Conservation (phyloP, 306 rosid genomes). For the Prunus mira region DNA sequence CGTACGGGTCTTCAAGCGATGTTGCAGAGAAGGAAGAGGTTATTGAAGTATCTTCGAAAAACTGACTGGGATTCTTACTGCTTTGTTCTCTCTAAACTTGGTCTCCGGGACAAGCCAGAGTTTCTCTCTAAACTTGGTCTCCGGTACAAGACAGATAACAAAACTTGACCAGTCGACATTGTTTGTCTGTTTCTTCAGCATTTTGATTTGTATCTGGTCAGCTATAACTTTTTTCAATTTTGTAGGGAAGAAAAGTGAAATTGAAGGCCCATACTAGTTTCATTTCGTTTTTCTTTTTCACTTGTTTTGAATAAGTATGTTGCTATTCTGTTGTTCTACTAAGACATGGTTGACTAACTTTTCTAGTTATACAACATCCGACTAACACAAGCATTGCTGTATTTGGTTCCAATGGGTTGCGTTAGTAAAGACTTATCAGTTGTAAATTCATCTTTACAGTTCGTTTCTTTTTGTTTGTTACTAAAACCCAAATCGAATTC, state of each 20-base stretch:
- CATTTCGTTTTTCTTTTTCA: not conserved
- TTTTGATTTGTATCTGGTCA: not conserved
- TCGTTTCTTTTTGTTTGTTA: no score
- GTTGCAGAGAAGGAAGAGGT: conserved; percentile 82
- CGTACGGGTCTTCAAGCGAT: conserved; percentile 76
- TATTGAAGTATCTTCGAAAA: conserved; percentile 82
- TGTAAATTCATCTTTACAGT: no score
- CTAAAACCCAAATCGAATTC: not conserved
- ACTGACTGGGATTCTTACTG: conserved; percentile 95
- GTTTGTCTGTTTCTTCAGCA: not conserved
- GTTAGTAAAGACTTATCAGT: not conserved
- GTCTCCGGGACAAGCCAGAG: conserved; percentile 86
- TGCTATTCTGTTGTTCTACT: not conserved
- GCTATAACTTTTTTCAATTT: not conserved
- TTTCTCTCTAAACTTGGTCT: conserved; percentile 68
- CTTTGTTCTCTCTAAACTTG: conserved; percentile 72
- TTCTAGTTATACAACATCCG: not conserved
- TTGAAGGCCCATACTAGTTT: not conserved
- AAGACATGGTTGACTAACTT: not conserved
- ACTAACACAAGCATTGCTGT: not conserved
- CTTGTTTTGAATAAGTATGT: not conserved
- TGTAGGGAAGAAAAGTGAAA: not conserved
- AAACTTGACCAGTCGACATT: not conserved
- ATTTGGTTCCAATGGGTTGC: not conserved
- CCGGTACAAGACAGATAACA: conserved; percentile 36